These are phyloP conservation scores for Rutstroemia sp. DNA, from an alignment of 2,329 filamentous ascomycete species.

Conservation along the genomic window DNA sequence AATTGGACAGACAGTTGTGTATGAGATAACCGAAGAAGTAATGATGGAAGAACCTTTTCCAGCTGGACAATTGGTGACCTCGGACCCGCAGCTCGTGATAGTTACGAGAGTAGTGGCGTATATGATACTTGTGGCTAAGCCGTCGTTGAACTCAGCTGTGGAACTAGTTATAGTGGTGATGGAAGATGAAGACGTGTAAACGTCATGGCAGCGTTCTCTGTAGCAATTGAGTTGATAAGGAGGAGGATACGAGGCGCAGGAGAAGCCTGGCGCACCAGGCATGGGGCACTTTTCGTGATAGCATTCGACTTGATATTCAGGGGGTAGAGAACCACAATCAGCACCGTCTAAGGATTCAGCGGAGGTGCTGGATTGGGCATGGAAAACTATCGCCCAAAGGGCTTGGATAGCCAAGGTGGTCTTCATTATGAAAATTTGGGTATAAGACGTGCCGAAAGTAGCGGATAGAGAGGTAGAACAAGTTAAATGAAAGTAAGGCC, in stretches of 20 bases:
- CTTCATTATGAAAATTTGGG: neutral
- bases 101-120: neutral
- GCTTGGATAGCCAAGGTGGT: neutral
- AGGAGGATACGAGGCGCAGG: neutral
- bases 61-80: neutral
- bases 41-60: neutral
- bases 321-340: neutral
- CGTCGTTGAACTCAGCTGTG: neutral
- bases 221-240: neutral
- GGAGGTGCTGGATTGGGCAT: neutral
- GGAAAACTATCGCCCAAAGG: neutral
- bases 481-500: neutral
- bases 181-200: neutral
- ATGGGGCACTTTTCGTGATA: neutral
- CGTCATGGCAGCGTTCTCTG: neutral
- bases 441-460: neutral
- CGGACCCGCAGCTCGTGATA: neutral
- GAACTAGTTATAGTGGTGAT: neutral
- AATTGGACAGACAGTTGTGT: neutral
- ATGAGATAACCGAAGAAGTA: neutral
- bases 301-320: neutral
- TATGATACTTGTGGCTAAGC: neutral
- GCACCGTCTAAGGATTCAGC: neutral
- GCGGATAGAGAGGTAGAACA: neutral
- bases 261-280: neutral